Evolutionary conservation across 148 eudicot genomes (phyloP), one percentile per base, ranked within the genome.

Genomic region (Dianthus caryophyllus): DNA sequence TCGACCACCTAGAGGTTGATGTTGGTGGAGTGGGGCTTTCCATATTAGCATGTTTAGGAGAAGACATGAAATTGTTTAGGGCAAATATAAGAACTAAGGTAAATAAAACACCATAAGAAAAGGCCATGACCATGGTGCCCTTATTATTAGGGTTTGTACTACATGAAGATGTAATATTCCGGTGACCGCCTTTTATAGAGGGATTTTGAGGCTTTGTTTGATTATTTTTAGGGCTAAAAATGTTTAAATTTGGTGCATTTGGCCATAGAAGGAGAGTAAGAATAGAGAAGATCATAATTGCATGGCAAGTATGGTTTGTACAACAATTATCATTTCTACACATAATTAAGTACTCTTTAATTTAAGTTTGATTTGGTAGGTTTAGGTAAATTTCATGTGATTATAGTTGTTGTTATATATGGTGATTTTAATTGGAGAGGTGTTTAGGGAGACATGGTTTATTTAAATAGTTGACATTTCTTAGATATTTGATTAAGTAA

Each of bases 301-400:
- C 74, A 62, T 75, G 78, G 6, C 64, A 62, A 16, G 78, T 75
- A 29, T 71, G 59, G 14, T 75, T 69, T 14, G 73, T 50, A 18
- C 70, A 75, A 36, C 78, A 75, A 24, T n/a, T n/a, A n/a, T 48
- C 41, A 6, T 55, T 70, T 64, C 17, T 17, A n/a, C 70, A 75
- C 78, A 75, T 75, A 18, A 11, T 33, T 30, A 47, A 46, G 33
- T 14, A 33, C 49, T 36, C 27, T 6, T 36, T 24, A 33, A 67
- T n/a, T n/a, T n/a, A n/a, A n/a, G n/a, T n/a, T n/a, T n/a, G n/a
- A 6, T 21, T 59, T 38, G 41, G 17, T 65, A 67, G 71, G 33
- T 55, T 15, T 9, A 2, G 6, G 18, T 48, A n/a, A 15, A 31
- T 65, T 27, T 27, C 65, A 50, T 61, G 6, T 59, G n/a, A 27